A percentile compares a stretch with the other conserved stretches of the same genome.
Conservation (phyloP, 163 green algal genomes). For the Volvox carteri region DNA sequence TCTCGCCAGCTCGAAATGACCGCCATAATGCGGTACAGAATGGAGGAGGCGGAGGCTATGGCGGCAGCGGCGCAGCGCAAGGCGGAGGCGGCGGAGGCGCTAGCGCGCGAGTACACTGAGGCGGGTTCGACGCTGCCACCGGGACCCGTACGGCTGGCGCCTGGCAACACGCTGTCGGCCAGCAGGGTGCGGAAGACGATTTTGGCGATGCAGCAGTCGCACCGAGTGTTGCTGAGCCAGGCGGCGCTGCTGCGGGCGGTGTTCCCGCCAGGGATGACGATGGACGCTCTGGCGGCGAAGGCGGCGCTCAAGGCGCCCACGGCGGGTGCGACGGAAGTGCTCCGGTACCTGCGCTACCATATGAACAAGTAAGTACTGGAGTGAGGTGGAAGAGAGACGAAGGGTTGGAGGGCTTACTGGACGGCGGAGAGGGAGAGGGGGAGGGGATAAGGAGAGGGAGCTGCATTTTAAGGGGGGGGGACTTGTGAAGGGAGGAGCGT, state of each 20-base stretch:
- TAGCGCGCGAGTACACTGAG: slow-evolving; percentile 43
- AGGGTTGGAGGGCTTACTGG: not conserved
- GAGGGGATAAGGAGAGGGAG: too few species aligned
- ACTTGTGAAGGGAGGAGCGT: too few species aligned
- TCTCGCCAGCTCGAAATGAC: slow-evolving; percentile 40
- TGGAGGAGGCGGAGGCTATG: slow-evolving; percentile 47
- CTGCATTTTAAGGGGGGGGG: too few species aligned
- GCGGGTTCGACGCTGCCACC: slow-evolving; percentile 24
- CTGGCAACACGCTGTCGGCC: slow-evolving; percentile 30
- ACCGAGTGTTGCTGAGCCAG: slow-evolving; percentile 53
- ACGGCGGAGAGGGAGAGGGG: not conserved
- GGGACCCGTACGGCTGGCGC: slow-evolving; percentile 43
- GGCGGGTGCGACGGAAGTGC: slow-evolving; percentile 42
- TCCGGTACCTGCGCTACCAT: slow-evolving; percentile 45
- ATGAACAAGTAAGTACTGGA: slow-evolving; percentile 28
- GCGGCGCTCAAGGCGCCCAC: slow-evolving; percentile 39
- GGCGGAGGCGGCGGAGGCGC: slow-evolving; percentile 33
- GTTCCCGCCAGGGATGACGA: slow-evolving; percentile 46
- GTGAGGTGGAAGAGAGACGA: not conserved
- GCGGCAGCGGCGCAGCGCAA: slow-evolving; percentile 29
- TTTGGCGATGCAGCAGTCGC: slow-evolving; percentile 46
- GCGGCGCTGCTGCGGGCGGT: slow-evolving; percentile 55
- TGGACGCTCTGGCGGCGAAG: slow-evolving; percentile 27
- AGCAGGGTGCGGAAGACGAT: slow-evolving; percentile 56
- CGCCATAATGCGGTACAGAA: slow-evolving; percentile 29